Evolutionary conservation across 352 stramenopile genomes (phyloP).

Genomic region (Phytopythium sindhum): DNA sequence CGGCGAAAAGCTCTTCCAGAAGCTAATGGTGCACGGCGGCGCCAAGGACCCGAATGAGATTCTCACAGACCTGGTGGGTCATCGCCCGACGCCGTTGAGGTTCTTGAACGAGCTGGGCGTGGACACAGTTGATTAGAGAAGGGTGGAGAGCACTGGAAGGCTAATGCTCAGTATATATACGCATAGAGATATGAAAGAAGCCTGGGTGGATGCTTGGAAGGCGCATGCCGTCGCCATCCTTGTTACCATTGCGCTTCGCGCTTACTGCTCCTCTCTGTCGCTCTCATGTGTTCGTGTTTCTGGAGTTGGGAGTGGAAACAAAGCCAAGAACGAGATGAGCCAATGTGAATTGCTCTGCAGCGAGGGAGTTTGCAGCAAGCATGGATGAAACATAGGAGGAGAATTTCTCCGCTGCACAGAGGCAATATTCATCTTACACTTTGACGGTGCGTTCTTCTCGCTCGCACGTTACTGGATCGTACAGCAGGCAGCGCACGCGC

Average conservation of each 20-base stretch:
- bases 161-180: not conserved
- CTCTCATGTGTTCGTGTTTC: not conserved
- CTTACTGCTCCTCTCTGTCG: not conserved
- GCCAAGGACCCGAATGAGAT: conserved; percentile 87
- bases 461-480: conserved; percentile 51
- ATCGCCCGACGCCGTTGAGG: conserved; percentile 44
- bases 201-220: not conserved
- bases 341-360: not conserved
- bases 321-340: not conserved
- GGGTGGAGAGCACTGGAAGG: not conserved
- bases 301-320: too few relatives aligned
- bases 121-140: conserved; percentile 9
- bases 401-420: not conserved
- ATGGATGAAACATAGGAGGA: not conserved
- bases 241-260: not conserved
- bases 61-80: conserved; percentile 64
- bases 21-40: conserved; percentile 85
- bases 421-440: not conserved
- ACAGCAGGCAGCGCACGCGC: conserved; percentile 61
- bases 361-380: not conserved
- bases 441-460: conserved; percentile 1
- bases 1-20: conserved; percentile 57
- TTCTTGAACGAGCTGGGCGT: conserved; percentile 78
- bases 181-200: conserved; percentile 4
- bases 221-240: not conserved